phyloP scores from a whole-genome alignment of 192 early-diverging fungal species.

The Radiomyces spectabilis region DNA sequence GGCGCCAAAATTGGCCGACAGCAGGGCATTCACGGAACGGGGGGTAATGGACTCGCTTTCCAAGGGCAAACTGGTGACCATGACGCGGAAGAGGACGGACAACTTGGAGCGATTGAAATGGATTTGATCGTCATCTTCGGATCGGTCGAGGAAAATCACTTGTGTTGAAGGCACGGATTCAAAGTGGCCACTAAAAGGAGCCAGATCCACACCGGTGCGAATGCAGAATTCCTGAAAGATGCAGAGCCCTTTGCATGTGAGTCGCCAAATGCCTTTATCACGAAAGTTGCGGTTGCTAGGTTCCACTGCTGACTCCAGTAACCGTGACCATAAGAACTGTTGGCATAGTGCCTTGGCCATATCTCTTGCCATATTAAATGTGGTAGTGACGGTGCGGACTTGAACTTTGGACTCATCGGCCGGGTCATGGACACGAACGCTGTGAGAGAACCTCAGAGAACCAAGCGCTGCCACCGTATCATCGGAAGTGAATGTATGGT shows the following conservation, averaged over 20 bases:
- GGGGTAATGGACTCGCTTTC: no score
- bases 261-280: constrained; percentile 35
- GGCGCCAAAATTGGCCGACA: no score
- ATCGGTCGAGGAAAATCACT: constrained; percentile 31
- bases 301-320: constrained; percentile 40
- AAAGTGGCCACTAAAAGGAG: constrained; percentile 5
- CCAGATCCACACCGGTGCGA: constrained; percentile 14
- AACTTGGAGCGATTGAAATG: no score
- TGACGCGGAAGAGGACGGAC: no score
- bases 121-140: constrained; percentile 41
- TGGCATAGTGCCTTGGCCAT: constrained; percentile 51
- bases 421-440: constrained; percentile 36
- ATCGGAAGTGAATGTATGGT: constrained; percentile 46
- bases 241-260: constrained; percentile 44
- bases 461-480: constrained; percentile 43
- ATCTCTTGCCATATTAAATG: constrained; percentile 46
- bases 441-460: constrained; percentile 38
- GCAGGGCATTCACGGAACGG: no score
- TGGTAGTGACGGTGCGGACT: constrained; percentile 45
- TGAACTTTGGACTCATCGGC: constrained; percentile 36
- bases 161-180: constrained; percentile 15
- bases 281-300: constrained; percentile 29
- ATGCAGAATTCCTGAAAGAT: constrained; percentile 29
- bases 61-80: no score
- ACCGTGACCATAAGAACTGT: constrained; percentile 44